phyloP scores from a whole-genome alignment of 768 basidiomycete species.

The Atractiella rhizophila region DNA sequence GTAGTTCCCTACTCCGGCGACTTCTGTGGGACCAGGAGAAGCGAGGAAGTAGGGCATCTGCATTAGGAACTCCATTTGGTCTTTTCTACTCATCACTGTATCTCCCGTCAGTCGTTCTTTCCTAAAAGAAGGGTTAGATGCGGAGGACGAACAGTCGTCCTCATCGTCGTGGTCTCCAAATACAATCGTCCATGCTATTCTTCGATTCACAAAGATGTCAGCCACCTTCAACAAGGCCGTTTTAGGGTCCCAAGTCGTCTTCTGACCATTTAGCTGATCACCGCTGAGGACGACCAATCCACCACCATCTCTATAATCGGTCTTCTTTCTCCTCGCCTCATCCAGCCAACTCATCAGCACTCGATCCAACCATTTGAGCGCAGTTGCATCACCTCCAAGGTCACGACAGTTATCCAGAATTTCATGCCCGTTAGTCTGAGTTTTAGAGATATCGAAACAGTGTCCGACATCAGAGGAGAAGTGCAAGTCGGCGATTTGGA shows the following conservation, averaged over 20 bases:
- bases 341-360: no score
- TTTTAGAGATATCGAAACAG: constrained; percentile 34
- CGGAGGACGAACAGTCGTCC: constrained; percentile 20
- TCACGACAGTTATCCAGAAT: background rate
- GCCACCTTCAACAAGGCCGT: constrained; percentile 77
- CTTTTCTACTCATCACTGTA: constrained; percentile 31
- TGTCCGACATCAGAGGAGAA: constrained; percentile 54
- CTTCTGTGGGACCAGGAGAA: constrained; percentile 48
- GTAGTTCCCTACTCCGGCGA: constrained; percentile 83
- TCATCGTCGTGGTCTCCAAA: constrained; percentile 91
- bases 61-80: constrained; percentile 42
- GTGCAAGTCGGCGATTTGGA: constrained; percentile 82
- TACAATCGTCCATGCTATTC: constrained; percentile 69
- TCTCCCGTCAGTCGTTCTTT: no score
- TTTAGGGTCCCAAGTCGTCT: constrained; percentile 64
- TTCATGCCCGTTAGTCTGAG: constrained; percentile 7
- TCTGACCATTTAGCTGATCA: constrained; percentile 81
- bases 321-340: constrained; percentile 68
- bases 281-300: constrained; percentile 82
- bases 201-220: constrained; percentile 40
- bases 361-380: constrained; percentile 41
- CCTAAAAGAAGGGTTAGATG: no score
- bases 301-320: no score
- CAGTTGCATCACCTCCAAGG: constrained; percentile 43
- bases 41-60: constrained; percentile 63